Evolutionary conservation across 176 grass and related monocot species (phyloP).

Genomic region (Oryza officinalis): DNA sequence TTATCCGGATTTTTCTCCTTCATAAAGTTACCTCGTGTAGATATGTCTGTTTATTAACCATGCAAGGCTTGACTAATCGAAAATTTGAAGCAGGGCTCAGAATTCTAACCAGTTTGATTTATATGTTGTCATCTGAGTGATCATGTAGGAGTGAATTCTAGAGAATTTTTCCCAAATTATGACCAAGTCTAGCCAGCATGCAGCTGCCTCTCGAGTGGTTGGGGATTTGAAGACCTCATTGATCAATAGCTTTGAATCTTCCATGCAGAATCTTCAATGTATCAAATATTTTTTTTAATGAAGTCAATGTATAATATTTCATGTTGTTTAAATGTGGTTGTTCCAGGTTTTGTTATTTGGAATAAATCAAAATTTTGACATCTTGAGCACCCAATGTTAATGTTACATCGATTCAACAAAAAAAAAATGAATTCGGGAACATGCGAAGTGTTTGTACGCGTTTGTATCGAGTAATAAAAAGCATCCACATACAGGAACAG

Average conservation of each 20-base stretch:
- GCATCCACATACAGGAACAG: background rate
- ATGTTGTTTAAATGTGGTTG: background rate
- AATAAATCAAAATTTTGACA: background rate
- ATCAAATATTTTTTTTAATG: background rate
- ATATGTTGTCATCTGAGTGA: background rate
- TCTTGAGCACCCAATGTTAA: background rate
- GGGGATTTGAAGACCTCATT: background rate
- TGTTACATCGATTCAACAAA: background rate
- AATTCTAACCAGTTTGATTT: background rate
- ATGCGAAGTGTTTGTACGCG: background rate
- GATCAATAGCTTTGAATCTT: background rate
- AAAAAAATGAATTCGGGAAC: background rate
- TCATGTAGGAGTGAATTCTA: background rate
- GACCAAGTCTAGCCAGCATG: background rate
- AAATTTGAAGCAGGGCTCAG: background rate
- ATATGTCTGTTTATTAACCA: background rate
- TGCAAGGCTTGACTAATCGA: background rate
- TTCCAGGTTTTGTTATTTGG: background rate
- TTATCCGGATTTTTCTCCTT: background rate
- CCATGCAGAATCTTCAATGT: slow-evolving; percentile 1
- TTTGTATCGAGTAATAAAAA: background rate
- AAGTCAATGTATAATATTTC: background rate
- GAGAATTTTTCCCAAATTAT: background rate
- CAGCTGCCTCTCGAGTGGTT: background rate
- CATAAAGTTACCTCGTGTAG: background rate